phyloP scores from a whole-genome alignment of 2,329 filamentous ascomycete genomes.

The Arthrinium phaeospermum region DNA sequence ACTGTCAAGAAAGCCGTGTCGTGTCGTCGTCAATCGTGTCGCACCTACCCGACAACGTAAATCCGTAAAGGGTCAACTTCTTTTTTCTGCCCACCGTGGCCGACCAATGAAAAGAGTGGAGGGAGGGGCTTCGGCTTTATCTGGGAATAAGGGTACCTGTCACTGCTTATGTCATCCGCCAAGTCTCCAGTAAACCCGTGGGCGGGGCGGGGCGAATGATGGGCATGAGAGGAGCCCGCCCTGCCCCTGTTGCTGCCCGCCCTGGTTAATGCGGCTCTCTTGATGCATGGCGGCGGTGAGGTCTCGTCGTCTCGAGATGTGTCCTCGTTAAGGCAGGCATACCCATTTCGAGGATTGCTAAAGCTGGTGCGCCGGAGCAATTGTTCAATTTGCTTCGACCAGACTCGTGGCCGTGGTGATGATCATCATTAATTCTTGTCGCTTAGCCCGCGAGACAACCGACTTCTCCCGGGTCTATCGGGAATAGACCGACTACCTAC shows the following conservation, averaged over 20 bases:
- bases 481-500: background rate
- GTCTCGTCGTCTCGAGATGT: background rate
- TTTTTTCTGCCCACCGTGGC: background rate
- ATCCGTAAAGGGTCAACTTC: background rate
- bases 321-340: background rate
- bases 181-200: background rate
- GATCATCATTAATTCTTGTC: background rate
- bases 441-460: background rate
- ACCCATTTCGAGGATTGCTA: background rate
- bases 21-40: background rate
- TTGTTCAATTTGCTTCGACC: background rate
- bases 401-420: background rate
- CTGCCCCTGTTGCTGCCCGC: no score
- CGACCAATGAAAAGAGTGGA: background rate
- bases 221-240: background rate
- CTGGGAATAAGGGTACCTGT: background rate
- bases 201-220: background rate
- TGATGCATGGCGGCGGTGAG: background rate
- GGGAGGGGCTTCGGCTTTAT: constrained; percentile 2
- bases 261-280: background rate
- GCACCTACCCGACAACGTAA: background rate
- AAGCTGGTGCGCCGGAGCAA: background rate
- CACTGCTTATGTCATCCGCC: background rate
- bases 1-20: background rate
- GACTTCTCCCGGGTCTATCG: background rate